Percentiles rank a stretch among this genome's conserved stretches.
These are phyloP conservation scores for Aspergillus diversus DNA, from an alignment of 495 filamentous ascomycete species.

Conservation along the genomic window DNA sequence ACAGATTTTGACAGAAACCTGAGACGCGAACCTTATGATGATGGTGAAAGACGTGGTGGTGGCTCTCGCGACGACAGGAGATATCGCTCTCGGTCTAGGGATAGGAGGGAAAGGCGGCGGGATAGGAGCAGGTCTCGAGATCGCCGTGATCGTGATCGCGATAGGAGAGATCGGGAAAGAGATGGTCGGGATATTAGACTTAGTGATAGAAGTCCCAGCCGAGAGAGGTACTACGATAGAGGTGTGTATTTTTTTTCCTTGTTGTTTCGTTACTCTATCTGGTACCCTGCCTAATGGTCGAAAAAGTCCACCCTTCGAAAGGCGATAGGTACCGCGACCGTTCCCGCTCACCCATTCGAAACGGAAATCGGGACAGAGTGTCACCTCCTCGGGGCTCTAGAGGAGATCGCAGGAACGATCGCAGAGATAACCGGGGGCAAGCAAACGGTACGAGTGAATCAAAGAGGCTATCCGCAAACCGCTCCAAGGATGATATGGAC, in stretches of 20 bases:
- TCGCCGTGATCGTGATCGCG: constrained; percentile 41
- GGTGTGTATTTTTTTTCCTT: constrained; percentile 36
- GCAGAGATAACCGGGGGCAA: constrained; percentile 35
- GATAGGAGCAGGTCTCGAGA: constrained; percentile 53
- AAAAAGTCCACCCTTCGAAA: constrained; percentile 36
- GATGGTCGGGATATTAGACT: constrained; percentile 43
- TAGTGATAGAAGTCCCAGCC: constrained; percentile 50
- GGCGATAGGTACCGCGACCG: constrained; percentile 45
- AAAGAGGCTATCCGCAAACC: constrained; percentile 13
- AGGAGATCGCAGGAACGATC: constrained; percentile 38
- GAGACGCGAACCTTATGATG: constrained; percentile 37
- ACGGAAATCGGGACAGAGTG: constrained; percentile 42
- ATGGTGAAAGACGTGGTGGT: constrained; percentile 34
- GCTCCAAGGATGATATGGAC: constrained; percentile 44
- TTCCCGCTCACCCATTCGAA: constrained; percentile 50
- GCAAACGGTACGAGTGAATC: constrained; percentile 33
- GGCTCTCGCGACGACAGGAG: constrained; percentile 41
- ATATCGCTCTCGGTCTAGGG: constrained; percentile 48
- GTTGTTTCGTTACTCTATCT: constrained; percentile 17
- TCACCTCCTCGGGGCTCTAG: constrained; percentile 40
- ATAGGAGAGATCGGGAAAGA: constrained; percentile 44
- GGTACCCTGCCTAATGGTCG: constrained; percentile 5
- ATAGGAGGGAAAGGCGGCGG: constrained; percentile 43
- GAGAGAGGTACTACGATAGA: constrained; percentile 49
- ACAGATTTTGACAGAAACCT: constrained; percentile 42